These are phyloP conservation scores for Saccharomyces hybrid DNA, from an alignment of 1,139 yeast genomes.

Conservation along the genomic window DNA sequence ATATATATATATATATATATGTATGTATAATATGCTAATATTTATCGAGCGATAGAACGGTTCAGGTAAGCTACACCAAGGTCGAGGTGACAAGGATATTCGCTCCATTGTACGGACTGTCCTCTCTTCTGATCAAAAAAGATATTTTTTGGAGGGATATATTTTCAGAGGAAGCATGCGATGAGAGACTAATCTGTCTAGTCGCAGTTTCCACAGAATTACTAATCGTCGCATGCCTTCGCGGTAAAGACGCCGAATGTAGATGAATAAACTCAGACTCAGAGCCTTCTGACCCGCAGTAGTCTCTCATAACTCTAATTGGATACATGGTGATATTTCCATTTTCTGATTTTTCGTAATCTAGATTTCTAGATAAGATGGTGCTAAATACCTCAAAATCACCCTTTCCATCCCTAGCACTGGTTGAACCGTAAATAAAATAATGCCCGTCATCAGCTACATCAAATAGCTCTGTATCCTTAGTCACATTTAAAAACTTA, in stretches of 20 bases:
- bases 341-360: constrained; percentile 3
- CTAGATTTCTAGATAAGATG: constrained; percentile 8
- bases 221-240: neutral
- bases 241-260: neutral
- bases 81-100: neutral
- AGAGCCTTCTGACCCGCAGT: neutral
- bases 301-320: constrained; percentile 3
- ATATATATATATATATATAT: neutral
- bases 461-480: constrained; percentile 15
- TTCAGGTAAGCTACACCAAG: neutral
- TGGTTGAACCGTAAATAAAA: constrained; percentile 21
- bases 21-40: neutral
- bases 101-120: neutral
- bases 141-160: neutral
- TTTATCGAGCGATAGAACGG: neutral
- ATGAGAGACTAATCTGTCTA: neutral
- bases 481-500: constrained; percentile 16
- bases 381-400: constrained; percentile 21
- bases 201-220: neutral
- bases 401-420: constrained; percentile 9
- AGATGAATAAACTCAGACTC: neutral
- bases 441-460: constrained; percentile 15
- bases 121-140: neutral
- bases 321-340: constrained; percentile 5
- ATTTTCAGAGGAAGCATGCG: neutral